These are phyloP conservation scores for Pyrenochaeta sp. DNA, from an alignment of 2,329 filamentous ascomycete species.

Conservation along the genomic window DNA sequence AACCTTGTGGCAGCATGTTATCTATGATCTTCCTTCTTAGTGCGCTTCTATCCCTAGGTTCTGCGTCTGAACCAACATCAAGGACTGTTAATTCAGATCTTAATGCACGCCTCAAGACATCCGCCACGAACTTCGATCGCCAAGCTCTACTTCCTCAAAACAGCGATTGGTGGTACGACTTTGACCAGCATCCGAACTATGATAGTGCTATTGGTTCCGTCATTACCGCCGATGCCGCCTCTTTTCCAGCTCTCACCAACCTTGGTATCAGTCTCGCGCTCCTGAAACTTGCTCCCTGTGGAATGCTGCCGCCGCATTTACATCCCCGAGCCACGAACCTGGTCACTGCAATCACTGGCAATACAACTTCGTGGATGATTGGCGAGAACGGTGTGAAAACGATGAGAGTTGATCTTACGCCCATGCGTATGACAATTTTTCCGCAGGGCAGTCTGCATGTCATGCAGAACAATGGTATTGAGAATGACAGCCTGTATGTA, in stretches of 20 bases:
- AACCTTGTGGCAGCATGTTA: slow-evolving; percentile 11
- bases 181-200: slow-evolving; percentile 53
- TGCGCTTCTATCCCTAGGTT: slow-evolving; percentile 21
- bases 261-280: slow-evolving; percentile 59
- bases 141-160: slow-evolving; percentile 52
- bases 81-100: slow-evolving; percentile 52
- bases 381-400: slow-evolving; percentile 60
- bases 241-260: slow-evolving; percentile 58
- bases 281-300: slow-evolving; percentile 59
- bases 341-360: slow-evolving; percentile 59
- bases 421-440: slow-evolving; percentile 61
- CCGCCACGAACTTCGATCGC: slow-evolving; percentile 58
- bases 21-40: slow-evolving; percentile 12
- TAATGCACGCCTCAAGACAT: slow-evolving; percentile 45
- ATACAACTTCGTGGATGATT: slow-evolving; percentile 61
- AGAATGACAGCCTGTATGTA: too few relatives aligned
- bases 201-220: slow-evolving; percentile 59
- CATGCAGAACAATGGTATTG: slow-evolving; percentile 62
- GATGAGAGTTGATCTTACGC: slow-evolving; percentile 52
- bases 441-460: slow-evolving; percentile 58
- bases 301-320: slow-evolving; percentile 61
- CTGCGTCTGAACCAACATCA: slow-evolving; percentile 45
- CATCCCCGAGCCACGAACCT: slow-evolving; percentile 61
- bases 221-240: slow-evolving; percentile 62
- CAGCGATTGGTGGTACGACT: slow-evolving; percentile 61